A percentile compares a stretch with the other conserved stretches of the same genome.
Conservation (phyloP, 2,329 filamentous ascomycete genomes). For the Emericellopsis atlantica region DNA sequence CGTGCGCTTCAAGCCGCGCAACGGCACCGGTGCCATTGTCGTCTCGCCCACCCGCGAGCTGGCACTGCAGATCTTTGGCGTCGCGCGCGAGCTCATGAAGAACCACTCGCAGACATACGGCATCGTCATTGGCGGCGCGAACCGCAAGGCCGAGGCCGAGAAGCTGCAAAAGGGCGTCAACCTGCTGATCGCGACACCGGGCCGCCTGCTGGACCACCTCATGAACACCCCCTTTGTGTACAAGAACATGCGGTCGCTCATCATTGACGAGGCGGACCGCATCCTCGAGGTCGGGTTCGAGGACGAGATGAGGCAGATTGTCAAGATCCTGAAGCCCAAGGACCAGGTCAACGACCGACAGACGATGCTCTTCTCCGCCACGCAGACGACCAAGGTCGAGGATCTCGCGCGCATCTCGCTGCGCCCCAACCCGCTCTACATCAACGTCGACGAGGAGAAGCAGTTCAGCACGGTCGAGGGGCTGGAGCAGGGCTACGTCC, state of each 20-base stretch:
- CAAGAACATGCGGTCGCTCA: conserved; percentile 83
- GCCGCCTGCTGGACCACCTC: conserved; percentile 83
- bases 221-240: conserved; percentile 86
- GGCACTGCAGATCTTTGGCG: conserved; percentile 90
- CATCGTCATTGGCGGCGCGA: conserved; percentile 92
- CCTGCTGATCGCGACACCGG: conserved; percentile 85
- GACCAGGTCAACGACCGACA: conserved; percentile 69
- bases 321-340: conserved; percentile 73
- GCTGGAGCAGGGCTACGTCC: conserved; percentile 88
- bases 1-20: conserved; percentile 86
- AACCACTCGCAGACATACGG: conserved; percentile 91
- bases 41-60: conserved; percentile 90
- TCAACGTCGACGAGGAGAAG: conserved; percentile 88
- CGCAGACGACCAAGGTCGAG: conserved; percentile 96
- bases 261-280: conserved; percentile 94
- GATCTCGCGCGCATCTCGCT: conserved; percentile 91
- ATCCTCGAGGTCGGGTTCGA: conserved; percentile 97
- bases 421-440: conserved; percentile 80
- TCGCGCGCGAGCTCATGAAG: conserved; percentile 84
- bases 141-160: conserved; percentile 78
- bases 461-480: conserved; percentile 87
- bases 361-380: conserved; percentile 97
- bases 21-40: conserved; percentile 84
- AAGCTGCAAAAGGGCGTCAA: conserved; percentile 94
- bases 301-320: conserved; percentile 93